These are phyloP conservation scores for Centella asiatica DNA, from an alignment of 129 eudicot species.

Conservation along the genomic window DNA sequence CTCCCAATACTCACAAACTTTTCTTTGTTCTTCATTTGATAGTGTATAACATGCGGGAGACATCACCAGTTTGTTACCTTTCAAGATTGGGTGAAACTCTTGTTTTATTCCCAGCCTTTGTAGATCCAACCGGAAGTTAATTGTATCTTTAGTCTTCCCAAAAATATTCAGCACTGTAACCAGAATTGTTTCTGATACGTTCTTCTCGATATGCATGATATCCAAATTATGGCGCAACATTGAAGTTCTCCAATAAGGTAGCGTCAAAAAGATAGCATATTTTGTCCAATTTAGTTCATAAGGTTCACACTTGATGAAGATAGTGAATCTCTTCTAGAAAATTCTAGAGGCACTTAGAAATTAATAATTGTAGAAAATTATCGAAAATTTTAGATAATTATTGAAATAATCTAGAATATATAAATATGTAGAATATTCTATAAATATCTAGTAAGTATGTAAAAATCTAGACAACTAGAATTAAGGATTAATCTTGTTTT, in stretches of 20 bases:
- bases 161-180: background rate
- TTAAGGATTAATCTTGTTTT: no score
- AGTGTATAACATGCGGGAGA: background rate
- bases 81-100: background rate
- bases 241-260: background rate
- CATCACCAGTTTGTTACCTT: background rate
- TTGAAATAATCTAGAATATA: no score
- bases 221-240: background rate
- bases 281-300: background rate
- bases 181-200: slow-evolving; percentile 2
- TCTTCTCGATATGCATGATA: slow-evolving; percentile 12
- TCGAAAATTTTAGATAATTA: no score
- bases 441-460: no score
- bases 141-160: background rate
- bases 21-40: background rate
- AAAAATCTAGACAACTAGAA: no score
- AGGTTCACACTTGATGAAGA: no score
- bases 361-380: no score
- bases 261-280: background rate
- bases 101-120: background rate
- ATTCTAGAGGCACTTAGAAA: no score
- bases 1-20: background rate
- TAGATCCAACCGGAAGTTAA: background rate
- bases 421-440: no score
- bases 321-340: background rate